Base-by-base conservation (phyloP, 139 green algal genomes). In the Coelastrella sp. region DNA sequence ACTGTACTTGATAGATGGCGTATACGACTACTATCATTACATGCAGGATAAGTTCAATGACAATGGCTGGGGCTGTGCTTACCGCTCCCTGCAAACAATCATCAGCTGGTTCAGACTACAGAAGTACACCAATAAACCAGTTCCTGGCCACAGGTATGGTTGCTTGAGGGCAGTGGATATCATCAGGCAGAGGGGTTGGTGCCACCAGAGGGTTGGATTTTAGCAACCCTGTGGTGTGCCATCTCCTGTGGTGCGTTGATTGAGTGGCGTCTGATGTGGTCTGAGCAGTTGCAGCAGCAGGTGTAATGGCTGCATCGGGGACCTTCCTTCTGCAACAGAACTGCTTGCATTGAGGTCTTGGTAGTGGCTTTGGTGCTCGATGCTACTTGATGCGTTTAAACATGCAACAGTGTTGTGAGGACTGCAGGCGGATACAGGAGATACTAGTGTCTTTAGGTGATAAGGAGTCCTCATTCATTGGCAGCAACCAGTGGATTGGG, bases 21-120 rank as follows among this genome's bases (percentile, higher is more conserved):
- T 71, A 23, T 99, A 99, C 69, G 93, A 98, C 40, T 99, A 99
- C 90, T 96, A 94, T 87, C 96, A 99, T 88, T 99, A 99, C 93
- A 96, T 97, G 94, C 95, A 98, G 89, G 96, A 98, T 86, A 90
- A 93, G 27, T 94, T 97, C 62, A 93, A 98, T 69, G 97, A 99
- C 84, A 68, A 43, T 11, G 96, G 96, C 11, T 99, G 97, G 97
- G 97, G 97, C 35, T 99, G 97, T 83, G 97, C 97, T 4, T 99
- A 99, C 92, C 93, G 97, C 40, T 98, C 95, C 3, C 87, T 99
- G 79, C 97, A 99, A 86, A 99, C 97, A 27, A 91, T 99, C 35
- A 91, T 93, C 32, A 97, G 93, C 30, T 99, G 97, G 97, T 98
- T 98, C 81, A 82, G 77, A 23, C 81, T 88, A 38, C 92, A 98